Evolutionary conservation across 768 basidiomycete genomes (phyloP).

Genomic region (Lentinula aciculospora): DNA sequence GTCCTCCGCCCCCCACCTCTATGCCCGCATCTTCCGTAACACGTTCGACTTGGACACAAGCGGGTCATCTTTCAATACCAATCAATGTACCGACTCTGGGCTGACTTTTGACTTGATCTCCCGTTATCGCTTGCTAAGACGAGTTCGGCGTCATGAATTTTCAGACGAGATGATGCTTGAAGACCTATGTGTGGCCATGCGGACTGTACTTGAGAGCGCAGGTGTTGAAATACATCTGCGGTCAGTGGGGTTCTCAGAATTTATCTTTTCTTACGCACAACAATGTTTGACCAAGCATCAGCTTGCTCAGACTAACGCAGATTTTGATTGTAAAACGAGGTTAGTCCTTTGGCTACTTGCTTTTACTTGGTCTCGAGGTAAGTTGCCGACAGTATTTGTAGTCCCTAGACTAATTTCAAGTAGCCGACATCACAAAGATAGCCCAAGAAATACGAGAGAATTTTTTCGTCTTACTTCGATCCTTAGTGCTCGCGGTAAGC

Average conservation of each 20-base stretch:
- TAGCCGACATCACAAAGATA: conserved; percentile 29
- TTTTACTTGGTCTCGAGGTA: conserved; percentile 30
- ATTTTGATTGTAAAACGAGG: neutral
- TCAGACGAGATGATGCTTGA: conserved; percentile 22
- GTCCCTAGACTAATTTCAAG: conserved; percentile 15
- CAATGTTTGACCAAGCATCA: conserved; percentile 4
- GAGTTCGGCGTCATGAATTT: conserved; percentile 34
- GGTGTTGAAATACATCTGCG: conserved; percentile 36
- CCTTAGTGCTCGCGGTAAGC: conserved; percentile 10
- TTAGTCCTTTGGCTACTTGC: conserved; percentile 24
- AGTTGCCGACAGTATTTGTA: neutral
- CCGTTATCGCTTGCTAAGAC: conserved; percentile 42
- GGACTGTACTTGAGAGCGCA: conserved; percentile 58
- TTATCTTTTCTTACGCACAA: conserved; percentile 25
- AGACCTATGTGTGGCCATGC: conserved; percentile 53
- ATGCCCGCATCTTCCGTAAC: conserved; percentile 45
- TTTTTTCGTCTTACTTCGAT: conserved; percentile 35
- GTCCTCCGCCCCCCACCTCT: conserved; percentile 43
- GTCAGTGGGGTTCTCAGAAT: conserved; percentile 31
- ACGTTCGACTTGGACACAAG: conserved; percentile 39
- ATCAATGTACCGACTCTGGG: conserved; percentile 28
- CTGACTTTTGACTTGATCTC: conserved; percentile 43
- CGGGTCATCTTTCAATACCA: conserved; percentile 16
- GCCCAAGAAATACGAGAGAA: conserved; percentile 31
- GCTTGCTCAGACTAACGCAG: neutral